Conservation (phyloP, 2,329 filamentous ascomycete species). For the Leptosphaerulina australis region DNA sequence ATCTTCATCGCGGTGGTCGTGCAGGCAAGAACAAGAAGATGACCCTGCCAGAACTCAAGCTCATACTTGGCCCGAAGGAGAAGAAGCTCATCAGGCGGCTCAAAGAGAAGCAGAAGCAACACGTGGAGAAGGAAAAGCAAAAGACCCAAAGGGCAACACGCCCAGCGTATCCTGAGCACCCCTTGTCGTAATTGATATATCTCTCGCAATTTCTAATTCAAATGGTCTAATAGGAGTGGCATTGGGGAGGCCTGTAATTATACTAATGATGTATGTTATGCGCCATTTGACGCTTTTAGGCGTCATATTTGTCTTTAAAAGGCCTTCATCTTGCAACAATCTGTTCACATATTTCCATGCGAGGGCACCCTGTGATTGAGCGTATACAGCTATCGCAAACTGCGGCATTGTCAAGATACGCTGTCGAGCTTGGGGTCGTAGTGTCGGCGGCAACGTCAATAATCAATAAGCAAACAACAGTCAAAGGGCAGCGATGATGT, state of each 20-base stretch:
- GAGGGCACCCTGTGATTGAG: not conserved
- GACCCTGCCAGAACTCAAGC: constrained; percentile 20
- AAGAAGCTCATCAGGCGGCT: constrained; percentile 21
- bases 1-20: constrained; percentile 26
- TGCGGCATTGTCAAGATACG: not conserved
- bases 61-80: constrained; percentile 26
- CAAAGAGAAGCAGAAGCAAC: constrained; percentile 14
- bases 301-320: not conserved
- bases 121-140: constrained; percentile 1
- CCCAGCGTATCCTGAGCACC: not conserved
- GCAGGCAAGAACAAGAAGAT: constrained; percentile 29
- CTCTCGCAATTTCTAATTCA: not conserved
- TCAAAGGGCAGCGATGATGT: not conserved
- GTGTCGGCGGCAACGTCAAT: not conserved
- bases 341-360: not conserved
- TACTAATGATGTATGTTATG: not conserved
- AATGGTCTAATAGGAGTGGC: not conserved
- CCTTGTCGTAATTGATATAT: not conserved
- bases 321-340: not conserved
- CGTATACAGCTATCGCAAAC: not conserved
- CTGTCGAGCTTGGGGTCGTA: not conserved
- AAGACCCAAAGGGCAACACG: not conserved
- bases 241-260: constrained; percentile 5
- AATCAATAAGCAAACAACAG: not conserved
- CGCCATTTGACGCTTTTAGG: not conserved